Percentiles rank a stretch among this genome's conserved stretches.
phyloP scores from a whole-genome alignment of 345 rosid genomes.

The Aegle marmelos region DNA sequence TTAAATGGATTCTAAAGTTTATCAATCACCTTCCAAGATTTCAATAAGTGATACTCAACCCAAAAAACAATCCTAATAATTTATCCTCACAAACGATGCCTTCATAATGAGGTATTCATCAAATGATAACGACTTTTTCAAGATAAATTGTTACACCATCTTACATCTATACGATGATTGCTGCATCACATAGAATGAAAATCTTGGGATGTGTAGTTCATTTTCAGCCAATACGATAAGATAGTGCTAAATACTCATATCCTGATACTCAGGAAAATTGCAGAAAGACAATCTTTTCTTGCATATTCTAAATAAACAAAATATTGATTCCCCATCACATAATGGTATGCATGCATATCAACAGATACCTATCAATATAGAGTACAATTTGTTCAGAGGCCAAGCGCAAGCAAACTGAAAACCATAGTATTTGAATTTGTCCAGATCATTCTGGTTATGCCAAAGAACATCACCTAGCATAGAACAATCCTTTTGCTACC shows the following conservation, averaged over 20 bases:
- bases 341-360: neutral
- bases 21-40: neutral
- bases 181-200: too few relatives aligned
- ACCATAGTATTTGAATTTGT: neutral
- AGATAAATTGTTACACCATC: too few relatives aligned
- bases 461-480: neutral
- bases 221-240: neutral
- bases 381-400: neutral
- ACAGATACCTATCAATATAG: neutral
- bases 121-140: too few relatives aligned
- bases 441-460: neutral
- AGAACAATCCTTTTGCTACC: neutral
- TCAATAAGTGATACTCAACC: too few relatives aligned
- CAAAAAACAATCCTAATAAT: too few relatives aligned
- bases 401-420: neutral
- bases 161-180: too few relatives aligned
- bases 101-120: too few relatives aligned
- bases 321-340: neutral
- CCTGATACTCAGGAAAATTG: neutral
- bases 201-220: too few relatives aligned
- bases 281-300: neutral
- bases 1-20: neutral
- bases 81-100: too few relatives aligned
- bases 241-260: neutral
- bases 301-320: neutral